Evolutionary conservation across 2,329 filamentous ascomycete species (phyloP), one percentile per base, ranked within the genome.

Genomic region (Calonectria hongkongensis): DNA sequence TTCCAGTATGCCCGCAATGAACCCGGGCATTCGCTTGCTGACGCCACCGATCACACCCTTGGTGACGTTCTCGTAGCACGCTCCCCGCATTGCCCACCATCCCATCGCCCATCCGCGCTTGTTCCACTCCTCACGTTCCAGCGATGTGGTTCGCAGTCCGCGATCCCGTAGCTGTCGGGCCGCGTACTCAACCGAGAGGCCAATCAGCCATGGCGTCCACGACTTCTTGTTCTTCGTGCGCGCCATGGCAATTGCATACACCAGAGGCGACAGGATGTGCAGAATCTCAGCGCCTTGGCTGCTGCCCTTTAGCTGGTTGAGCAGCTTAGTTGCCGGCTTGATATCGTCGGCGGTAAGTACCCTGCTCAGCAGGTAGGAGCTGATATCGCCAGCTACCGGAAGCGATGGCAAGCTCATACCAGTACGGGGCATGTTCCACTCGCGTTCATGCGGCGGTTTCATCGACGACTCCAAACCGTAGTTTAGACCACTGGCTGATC

Each of bases 81-180:
- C 95, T n/a, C 97, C 96, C 73, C 96, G 92, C 95, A 99, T 97
- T 30, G 90, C 86, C 97, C 97, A 99, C 96, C 97, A 98, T 25
- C 92, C 94, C 88, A 98, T 93, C 2, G 92, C 92, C 95, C 95
- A 98, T 47, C 94, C 95, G 75, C 97, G 90, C 85, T 95, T 95
- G 81, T 89, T 92, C 88, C 97, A 92, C 86, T 98, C 96, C 77
- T 98, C 96, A 70, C 93, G 92, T 85, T 99, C 97, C 21, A 99
- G 88, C 10, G 94, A 92, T 28, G 96, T 98, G 39, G 97, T 95
- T 63, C 94, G 90, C 73, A 97, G 87, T 36, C 95, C 93, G 54
- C 93, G 92, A 62, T 95, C 89, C 39, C 89, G 85, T 60, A 99
- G 87, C 84, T 98, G 95, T n/a, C 96, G 89, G 48, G 96, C 96